Conservation (phyloP, 257 asterid species). For the Gentiana straminea region DNA sequence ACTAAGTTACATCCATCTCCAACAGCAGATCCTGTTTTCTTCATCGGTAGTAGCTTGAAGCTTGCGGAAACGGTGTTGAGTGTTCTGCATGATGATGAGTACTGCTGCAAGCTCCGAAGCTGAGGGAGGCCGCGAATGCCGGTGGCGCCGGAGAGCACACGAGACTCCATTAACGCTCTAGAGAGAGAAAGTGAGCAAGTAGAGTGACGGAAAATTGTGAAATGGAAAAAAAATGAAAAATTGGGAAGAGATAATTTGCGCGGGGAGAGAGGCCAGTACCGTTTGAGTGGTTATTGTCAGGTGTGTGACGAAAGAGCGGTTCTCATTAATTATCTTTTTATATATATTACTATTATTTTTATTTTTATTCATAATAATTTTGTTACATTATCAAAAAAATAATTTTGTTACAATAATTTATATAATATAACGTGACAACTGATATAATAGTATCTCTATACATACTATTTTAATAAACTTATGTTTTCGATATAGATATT, state of each 20-base stretch:
- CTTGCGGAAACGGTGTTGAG: constrained; percentile 23
- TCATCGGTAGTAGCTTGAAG: constrained; percentile 26
- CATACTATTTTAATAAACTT: no score
- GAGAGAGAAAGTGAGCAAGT: constrained; percentile 17
- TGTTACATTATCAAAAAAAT: background rate
- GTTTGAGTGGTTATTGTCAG: constrained; percentile 38
- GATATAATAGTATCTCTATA: no score
- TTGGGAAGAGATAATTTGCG: constrained; percentile 18
- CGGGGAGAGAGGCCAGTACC: constrained; percentile 18
- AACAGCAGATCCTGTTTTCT: constrained; percentile 13
- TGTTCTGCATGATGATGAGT: constrained; percentile 16
- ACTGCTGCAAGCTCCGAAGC: constrained; percentile 33
- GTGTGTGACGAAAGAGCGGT: constrained; percentile 30
- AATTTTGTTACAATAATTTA: background rate
- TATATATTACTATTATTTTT: background rate
- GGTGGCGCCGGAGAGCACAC: constrained; percentile 72
- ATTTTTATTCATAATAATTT: background rate
- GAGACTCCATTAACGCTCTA: constrained; percentile 69
- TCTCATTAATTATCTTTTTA: constrained; percentile 17
- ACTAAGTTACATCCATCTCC: constrained; percentile 49
- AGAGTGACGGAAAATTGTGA: background rate
- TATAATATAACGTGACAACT: no score
- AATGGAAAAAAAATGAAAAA: background rate
- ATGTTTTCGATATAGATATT: no score
- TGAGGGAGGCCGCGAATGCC: constrained; percentile 46